These are phyloP conservation scores for Collybiopsis confluens DNA, from an alignment of 768 basidiomycete species.

Conservation along the genomic window DNA sequence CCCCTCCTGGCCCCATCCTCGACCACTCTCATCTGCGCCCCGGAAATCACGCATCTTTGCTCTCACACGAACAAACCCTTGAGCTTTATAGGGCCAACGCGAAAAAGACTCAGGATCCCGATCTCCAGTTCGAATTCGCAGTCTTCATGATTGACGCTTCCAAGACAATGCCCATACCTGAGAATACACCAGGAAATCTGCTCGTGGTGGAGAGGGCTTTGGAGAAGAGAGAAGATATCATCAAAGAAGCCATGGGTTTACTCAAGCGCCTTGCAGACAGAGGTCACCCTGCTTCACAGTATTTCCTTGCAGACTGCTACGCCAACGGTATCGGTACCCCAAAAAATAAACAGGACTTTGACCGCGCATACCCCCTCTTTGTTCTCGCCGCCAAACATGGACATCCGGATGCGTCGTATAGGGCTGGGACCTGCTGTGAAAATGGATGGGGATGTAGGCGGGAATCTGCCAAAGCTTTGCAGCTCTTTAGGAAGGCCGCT, in stretches of 20 bases:
- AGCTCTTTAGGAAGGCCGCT: slow-evolving; percentile 91
- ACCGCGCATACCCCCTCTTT: slow-evolving; percentile 94
- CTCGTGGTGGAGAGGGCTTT: slow-evolving; percentile 77
- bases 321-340: slow-evolving; percentile 96
- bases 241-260: slow-evolving; percentile 81
- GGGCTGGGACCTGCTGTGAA: slow-evolving; percentile 96
- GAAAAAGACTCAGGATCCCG: slow-evolving; percentile 97
- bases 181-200: slow-evolving; percentile 64
- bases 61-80: slow-evolving; percentile 93
- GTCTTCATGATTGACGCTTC: slow-evolving; percentile 99
- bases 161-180: slow-evolving; percentile 80
- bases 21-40: slow-evolving; percentile 92
- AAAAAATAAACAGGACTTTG: slow-evolving; percentile 91
- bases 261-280: slow-evolving; percentile 91
- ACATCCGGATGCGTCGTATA: slow-evolving; percentile 92
- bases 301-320: slow-evolving; percentile 97
- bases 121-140: slow-evolving; percentile 96
- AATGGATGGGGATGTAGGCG: slow-evolving; percentile 97
- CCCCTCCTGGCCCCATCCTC: slow-evolving; percentile 64
- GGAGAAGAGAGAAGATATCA: slow-evolving; percentile 82
- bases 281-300: slow-evolving; percentile 92
- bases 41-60: slow-evolving; percentile 87
- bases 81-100: slow-evolving; percentile 97
- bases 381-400: slow-evolving; percentile 96
- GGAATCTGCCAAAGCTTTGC: slow-evolving; percentile 86